Evolutionary conservation across 352 stramenopile species (phyloP).

Genomic region (Saprolegnia diclina): DNA sequence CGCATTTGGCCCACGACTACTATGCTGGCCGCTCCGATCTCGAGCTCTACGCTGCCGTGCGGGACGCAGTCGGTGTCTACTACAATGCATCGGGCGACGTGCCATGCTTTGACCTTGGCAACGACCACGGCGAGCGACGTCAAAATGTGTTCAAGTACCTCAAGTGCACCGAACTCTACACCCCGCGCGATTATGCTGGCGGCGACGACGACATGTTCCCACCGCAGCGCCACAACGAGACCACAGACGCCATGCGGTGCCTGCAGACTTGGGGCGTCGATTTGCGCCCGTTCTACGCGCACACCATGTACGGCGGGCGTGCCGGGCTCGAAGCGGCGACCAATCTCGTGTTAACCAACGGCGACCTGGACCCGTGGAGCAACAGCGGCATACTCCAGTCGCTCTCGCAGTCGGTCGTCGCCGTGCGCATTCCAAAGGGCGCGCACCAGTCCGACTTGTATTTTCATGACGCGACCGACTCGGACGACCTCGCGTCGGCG

Average conservation of each 20-base stretch:
- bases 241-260: slow-evolving; percentile 35
- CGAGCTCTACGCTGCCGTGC: slow-evolving; percentile 33
- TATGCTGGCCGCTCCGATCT: slow-evolving; percentile 25
- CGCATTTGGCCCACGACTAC: slow-evolving; percentile 43
- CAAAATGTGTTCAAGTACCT: slow-evolving; percentile 49
- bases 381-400: slow-evolving; percentile 37
- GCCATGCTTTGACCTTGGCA: slow-evolving; percentile 33
- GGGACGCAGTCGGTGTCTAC: slow-evolving; percentile 39
- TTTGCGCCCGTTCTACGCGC: slow-evolving; percentile 38
- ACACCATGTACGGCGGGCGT: slow-evolving; percentile 46
- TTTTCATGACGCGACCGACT: slow-evolving; percentile 46
- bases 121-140: background rate
- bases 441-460: slow-evolving; percentile 55
- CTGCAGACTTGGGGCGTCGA: slow-evolving; percentile 38
- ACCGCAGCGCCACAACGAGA: slow-evolving; percentile 27
- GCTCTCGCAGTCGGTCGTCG: slow-evolving; percentile 39
- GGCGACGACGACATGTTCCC: slow-evolving; percentile 38
- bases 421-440: slow-evolving; percentile 36
- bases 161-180: slow-evolving; percentile 45
- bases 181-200: slow-evolving; percentile 40
- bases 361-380: slow-evolving; percentile 56
- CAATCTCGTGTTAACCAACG: slow-evolving; percentile 70
- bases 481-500: slow-evolving; percentile 34
- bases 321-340: slow-evolving; percentile 38
- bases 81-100: slow-evolving; percentile 41